phyloP scores from a whole-genome alignment of 192 early-diverging fungal genomes.

The Jimgerdemannia flammicorona region DNA sequence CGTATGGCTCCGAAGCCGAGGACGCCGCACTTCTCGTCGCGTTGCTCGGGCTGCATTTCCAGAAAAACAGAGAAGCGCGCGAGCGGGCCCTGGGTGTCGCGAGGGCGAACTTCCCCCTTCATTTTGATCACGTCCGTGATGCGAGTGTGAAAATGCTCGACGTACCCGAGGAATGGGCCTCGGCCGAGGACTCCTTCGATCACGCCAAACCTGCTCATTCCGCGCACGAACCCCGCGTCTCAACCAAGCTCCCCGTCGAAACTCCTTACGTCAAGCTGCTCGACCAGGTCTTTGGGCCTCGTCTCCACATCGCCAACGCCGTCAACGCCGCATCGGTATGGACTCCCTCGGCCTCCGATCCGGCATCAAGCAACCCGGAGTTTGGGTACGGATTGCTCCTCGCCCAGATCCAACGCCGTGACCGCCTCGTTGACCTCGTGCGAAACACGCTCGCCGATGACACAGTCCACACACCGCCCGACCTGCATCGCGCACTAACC shows the following conservation, averaged over 20 bases:
- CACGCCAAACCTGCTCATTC: slow-evolving; percentile 33
- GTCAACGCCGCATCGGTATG: slow-evolving; percentile 66
- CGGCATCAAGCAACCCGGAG: slow-evolving; percentile 67
- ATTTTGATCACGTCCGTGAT: not conserved
- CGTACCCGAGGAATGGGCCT: not conserved
- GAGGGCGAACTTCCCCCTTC: not conserved
- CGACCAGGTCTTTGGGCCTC: slow-evolving; percentile 70
- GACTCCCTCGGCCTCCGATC: slow-evolving; percentile 52
- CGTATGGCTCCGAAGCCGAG: not conserved
- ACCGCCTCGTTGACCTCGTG: slow-evolving; percentile 60
- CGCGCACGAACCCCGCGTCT: slow-evolving; percentile 10
- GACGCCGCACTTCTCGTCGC: not conserved
- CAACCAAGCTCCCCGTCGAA: slow-evolving; percentile 42
- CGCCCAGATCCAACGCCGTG: slow-evolving; percentile 62
- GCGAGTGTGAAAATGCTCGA: not conserved
- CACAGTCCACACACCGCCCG: slow-evolving; percentile 38
- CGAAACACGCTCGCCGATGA: slow-evolving; percentile 52
- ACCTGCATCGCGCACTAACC: slow-evolving; percentile 56
- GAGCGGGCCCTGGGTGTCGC: not conserved
- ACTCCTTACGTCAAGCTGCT: slow-evolving; percentile 82
- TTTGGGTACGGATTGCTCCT: slow-evolving; percentile 83
- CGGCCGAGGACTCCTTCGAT: slow-evolving; percentile 4
- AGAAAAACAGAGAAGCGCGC: not conserved
- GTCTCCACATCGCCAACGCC: slow-evolving; percentile 79
- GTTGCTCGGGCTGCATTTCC: not conserved